Evolutionary conservation across 2,329 filamentous ascomycete species (phyloP).

Genomic region (Botrytis paeoniae): DNA sequence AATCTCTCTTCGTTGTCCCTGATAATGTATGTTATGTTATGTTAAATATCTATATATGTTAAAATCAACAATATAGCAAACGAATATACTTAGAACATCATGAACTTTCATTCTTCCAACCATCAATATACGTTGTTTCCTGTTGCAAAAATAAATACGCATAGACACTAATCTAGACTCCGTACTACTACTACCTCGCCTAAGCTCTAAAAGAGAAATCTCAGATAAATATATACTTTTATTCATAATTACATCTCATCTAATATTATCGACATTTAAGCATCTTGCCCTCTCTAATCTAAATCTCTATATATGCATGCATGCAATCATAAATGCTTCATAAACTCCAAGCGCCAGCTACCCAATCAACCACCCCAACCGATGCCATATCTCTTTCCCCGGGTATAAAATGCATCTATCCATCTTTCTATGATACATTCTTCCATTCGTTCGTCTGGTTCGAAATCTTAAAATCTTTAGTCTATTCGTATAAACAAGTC

Average conservation of each 20-base stretch:
- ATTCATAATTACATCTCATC: not conserved
- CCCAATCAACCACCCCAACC: not conserved
- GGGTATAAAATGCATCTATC: not conserved
- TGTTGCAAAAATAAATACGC: rapidly evolving
- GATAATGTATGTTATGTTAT: too few relatives aligned
- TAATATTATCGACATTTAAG: not conserved
- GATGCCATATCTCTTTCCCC: not conserved
- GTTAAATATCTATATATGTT: too few relatives aligned
- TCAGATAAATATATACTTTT: not conserved
- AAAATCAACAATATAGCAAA: too few relatives aligned
- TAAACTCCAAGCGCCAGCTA: not conserved
- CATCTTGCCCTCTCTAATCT: not conserved
- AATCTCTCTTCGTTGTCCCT: too few relatives aligned
- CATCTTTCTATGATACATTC: not conserved
- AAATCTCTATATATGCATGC: not conserved
- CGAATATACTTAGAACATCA: not conserved
- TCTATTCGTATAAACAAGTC: not conserved
- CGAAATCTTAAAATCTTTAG: not conserved
- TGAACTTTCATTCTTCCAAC: not conserved
- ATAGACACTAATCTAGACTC: not conserved
- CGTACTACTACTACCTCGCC: not conserved
- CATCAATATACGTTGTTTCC: not conserved
- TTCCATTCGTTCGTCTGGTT: not conserved
- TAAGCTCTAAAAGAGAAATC: not conserved
- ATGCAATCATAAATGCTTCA: not conserved